Evolutionary conservation across 805 yeast species (phyloP).

Genomic region (Candida jianshihensis): DNA sequence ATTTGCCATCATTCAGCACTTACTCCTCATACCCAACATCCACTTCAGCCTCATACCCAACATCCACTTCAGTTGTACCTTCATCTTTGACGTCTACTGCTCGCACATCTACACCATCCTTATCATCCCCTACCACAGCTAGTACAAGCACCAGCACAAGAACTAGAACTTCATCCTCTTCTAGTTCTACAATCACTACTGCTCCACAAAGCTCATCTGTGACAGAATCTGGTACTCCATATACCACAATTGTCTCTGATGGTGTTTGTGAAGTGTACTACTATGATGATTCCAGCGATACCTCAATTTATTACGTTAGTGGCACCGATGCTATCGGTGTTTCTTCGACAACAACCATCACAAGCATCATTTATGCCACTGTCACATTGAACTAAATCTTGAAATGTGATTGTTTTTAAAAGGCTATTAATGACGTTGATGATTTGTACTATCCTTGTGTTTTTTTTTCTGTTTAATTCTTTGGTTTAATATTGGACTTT

Average conservation of each 20-base stretch:
- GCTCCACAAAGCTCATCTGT: constrained; percentile 4
- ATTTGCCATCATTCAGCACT: no score
- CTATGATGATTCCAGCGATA: constrained; percentile 13
- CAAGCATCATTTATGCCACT: constrained; percentile 18
- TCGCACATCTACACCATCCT: no score
- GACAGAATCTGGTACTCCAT: constrained; percentile 8
- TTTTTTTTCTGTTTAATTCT: not conserved
- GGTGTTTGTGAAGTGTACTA: constrained; percentile 24
- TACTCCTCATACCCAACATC: not conserved
- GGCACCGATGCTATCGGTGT: constrained; percentile 24
- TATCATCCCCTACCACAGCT: no score
- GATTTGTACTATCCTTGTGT: no score
- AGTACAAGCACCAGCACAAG: no score
- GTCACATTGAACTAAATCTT: constrained; percentile 5
- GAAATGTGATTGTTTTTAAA: not conserved
- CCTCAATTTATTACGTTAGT: constrained; percentile 18
- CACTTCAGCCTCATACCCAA: constrained; percentile 3
- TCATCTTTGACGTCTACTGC: no score
- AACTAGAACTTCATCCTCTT: no score
- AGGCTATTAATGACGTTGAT: no score
- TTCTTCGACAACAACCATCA: constrained; percentile 21
- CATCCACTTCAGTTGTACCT: constrained; percentile 6
- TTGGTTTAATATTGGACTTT: no score
- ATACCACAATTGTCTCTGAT: constrained; percentile 15
- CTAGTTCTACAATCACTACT: constrained; percentile 9